Evolutionary conservation across 23 red algal species (phyloP).

Genomic region (Pyropia haitanensis): DNA sequence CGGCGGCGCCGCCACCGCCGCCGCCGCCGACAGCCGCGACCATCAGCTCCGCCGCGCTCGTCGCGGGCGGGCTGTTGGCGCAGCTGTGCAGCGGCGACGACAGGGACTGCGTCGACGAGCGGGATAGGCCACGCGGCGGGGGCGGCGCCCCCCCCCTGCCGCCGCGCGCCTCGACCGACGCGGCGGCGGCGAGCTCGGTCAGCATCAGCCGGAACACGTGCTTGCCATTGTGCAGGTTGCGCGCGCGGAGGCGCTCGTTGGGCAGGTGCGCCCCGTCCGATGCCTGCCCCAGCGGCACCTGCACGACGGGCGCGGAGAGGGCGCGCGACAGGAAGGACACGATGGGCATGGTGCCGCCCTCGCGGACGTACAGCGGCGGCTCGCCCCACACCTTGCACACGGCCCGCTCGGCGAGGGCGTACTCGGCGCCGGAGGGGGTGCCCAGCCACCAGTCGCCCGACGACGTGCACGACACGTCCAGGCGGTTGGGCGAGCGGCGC

Average conservation of each 20-base stretch:
- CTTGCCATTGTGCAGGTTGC: conserved; percentile 58
- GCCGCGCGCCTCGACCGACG: too few species aligned
- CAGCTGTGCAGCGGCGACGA: too few species aligned
- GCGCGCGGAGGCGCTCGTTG: conserved; percentile 65
- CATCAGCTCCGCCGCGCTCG: too few species aligned
- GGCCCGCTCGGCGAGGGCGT: conserved; percentile 39
- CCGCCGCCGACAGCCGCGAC: too few species aligned
- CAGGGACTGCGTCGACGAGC: too few species aligned
- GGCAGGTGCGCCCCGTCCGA: conserved; percentile 71
- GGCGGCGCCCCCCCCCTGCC: too few species aligned
- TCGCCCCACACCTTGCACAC: conserved; percentile 55
- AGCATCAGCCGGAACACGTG: conserved; percentile 59
- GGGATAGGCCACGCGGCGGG: too few species aligned
- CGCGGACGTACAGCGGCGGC: conserved; percentile 63
- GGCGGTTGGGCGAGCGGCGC: conserved; percentile 62
- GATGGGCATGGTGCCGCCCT: conserved; percentile 78
- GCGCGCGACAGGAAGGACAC: conserved; percentile 51
- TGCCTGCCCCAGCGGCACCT: conserved; percentile 71
- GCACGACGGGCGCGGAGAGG: conserved; percentile 43
- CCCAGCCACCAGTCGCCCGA: conserved; percentile 85
- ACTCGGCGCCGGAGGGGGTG: conserved; percentile 30
- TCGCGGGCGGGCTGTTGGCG: too few species aligned
- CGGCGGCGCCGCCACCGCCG: too few species aligned
- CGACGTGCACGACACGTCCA: conserved; percentile 39
- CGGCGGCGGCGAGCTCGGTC: conserved; percentile 13